phyloP scores from a whole-genome alignment of 2,329 filamentous ascomycete species.

The Aspergillus sp. region DNA sequence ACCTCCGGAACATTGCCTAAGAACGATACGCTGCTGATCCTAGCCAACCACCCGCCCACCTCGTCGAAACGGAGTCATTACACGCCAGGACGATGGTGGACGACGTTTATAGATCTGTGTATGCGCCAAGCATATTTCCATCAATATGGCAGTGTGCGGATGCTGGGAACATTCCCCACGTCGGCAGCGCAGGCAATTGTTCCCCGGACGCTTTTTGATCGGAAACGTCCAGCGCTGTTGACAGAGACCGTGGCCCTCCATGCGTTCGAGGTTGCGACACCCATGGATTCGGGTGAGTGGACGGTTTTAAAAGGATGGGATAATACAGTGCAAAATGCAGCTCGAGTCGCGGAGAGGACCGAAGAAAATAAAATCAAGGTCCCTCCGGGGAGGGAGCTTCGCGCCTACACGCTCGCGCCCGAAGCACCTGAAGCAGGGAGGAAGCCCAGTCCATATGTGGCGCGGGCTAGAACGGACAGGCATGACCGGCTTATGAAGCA shows the following conservation, averaged over 20 bases:
- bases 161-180: conserved; percentile 64
- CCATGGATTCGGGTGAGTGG: conserved; percentile 25
- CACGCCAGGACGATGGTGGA: conserved; percentile 49
- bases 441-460: conserved; percentile 18
- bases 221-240: conserved; percentile 52
- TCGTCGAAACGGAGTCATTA: conserved; percentile 44
- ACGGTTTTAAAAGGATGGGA: conserved; percentile 18
- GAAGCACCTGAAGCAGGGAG: conserved; percentile 8
- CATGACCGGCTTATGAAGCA: conserved; percentile 18
- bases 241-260: conserved; percentile 44
- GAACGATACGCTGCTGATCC: conserved; percentile 67
- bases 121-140: conserved; percentile 57
- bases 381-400: conserved; percentile 22
- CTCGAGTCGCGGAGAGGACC: conserved; percentile 23
- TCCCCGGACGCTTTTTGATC: conserved; percentile 49
- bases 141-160: conserved; percentile 67
- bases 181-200: conserved; percentile 53
- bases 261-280: conserved; percentile 47
- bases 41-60: conserved; percentile 56
- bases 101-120: conserved; percentile 48
- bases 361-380: conserved; percentile 20
- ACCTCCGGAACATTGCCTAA: conserved; percentile 39
- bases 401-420: conserved; percentile 18
- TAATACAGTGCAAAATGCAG: conserved; percentile 14
- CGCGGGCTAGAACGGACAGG: conserved; percentile 32